Percentiles rank a stretch among this genome's conserved stretches.
Evolutionary conservation across 2,329 filamentous ascomycete species (phyloP).

Genomic region (Colletotrichum viniferum): DNA sequence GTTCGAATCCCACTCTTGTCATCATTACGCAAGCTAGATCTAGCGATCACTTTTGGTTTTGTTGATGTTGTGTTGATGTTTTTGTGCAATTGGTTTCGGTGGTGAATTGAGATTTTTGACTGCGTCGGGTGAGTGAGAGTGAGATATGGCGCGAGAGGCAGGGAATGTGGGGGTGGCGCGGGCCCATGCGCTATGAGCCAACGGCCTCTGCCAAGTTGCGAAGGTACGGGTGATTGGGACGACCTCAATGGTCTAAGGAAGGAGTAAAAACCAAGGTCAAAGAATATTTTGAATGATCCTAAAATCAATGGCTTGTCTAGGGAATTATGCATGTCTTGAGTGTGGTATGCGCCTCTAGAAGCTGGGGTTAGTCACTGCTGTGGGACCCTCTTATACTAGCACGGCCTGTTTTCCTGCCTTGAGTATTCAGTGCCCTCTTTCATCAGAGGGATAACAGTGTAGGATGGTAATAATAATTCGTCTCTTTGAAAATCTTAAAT

Average conservation of each 20-base stretch:
- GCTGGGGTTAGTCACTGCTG: fast-evolving
- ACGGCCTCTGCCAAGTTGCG: background rate
- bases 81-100: background rate
- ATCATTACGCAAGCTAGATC: no score
- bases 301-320: background rate
- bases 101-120: background rate
- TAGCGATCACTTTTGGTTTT: no score
- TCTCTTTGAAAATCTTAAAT: background rate
- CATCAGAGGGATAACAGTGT: background rate
- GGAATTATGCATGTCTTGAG: background rate
- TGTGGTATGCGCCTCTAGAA: background rate
- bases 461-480: background rate
- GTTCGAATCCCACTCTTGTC: background rate
- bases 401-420: background rate
- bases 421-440: background rate
- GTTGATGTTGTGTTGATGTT: background rate
- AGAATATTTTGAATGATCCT: background rate
- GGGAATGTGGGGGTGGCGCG: background rate
- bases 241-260: background rate
- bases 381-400: background rate
- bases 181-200: background rate
- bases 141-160: background rate
- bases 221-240: background rate
- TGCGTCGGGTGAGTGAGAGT: background rate
- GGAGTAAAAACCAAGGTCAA: background rate